Conservation (phyloP, 1,284 basidiomycete species). For the Sanghuangporus baumii region DNA sequence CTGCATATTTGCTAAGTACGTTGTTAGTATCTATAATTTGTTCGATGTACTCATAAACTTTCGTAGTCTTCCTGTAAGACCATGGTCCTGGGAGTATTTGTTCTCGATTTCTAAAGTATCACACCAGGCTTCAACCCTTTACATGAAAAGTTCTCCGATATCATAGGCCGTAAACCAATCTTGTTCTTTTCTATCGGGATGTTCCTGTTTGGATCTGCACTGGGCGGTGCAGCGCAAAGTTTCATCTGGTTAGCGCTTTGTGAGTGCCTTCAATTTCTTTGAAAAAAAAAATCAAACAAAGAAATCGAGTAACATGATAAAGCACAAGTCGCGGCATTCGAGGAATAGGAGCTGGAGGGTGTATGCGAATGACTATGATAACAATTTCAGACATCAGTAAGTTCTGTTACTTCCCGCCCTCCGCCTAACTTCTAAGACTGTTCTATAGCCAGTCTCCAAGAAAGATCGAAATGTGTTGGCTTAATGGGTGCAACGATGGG, state of each 20-base stretch:
- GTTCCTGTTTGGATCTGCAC: slow-evolving; percentile 33
- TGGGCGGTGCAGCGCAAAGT: slow-evolving; percentile 39
- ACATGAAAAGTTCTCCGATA: slow-evolving; percentile 29
- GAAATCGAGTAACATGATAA: slow-evolving; percentile 29
- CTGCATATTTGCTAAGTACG: slow-evolving; percentile 30
- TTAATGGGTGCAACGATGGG: slow-evolving; percentile 42
- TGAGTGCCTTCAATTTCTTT: neutral
- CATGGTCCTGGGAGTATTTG: too few relatives aligned
- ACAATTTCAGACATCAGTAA: slow-evolving; percentile 29
- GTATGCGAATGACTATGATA: slow-evolving; percentile 29
- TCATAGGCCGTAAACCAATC: slow-evolving; percentile 26
- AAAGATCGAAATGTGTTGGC: slow-evolving; percentile 34
- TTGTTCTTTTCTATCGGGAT: slow-evolving; percentile 26
- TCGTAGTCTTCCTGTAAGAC: slow-evolving; percentile 14
- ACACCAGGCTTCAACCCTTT: slow-evolving; percentile 23
- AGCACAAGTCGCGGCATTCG: slow-evolving; percentile 37
- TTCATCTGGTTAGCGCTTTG: slow-evolving; percentile 36
- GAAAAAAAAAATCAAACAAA: neutral
- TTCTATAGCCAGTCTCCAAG: neutral
- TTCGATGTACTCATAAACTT: slow-evolving; percentile 6
- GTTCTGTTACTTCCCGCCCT: neutral
- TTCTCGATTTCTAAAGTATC: neutral
- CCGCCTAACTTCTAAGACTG: neutral
- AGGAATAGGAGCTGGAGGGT: slow-evolving; percentile 42
- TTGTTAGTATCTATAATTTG: slow-evolving; percentile 15